These are phyloP conservation scores for Drechslerella coelobrocha DNA, from an alignment of 2,329 filamentous ascomycete species.

Conservation along the genomic window DNA sequence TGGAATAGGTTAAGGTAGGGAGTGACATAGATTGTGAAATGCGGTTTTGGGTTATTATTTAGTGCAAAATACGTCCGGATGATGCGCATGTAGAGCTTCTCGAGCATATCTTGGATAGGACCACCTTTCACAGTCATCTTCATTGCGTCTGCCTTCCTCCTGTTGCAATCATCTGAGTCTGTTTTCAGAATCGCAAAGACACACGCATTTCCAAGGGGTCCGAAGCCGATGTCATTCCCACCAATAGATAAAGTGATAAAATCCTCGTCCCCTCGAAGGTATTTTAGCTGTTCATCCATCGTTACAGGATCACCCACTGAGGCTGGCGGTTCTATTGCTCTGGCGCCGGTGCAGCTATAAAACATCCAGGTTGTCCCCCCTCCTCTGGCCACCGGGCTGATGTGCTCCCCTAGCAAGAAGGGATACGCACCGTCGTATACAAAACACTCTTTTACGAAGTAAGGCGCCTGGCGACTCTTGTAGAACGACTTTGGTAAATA, in stretches of 20 bases:
- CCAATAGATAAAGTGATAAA: no score
- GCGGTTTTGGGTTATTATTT: conserved; percentile 12
- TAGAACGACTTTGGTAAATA: not conserved
- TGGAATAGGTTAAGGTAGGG: conserved; percentile 6
- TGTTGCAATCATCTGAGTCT: not conserved
- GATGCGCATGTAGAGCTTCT: not conserved
- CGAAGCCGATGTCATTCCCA: conserved; percentile 16
- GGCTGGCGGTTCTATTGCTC: not conserved
- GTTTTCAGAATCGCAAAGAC: conserved; percentile 13
- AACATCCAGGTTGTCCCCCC: not conserved
- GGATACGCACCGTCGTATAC: conserved; percentile 10
- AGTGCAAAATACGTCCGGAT: conserved; percentile 1
- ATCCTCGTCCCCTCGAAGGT: no score
- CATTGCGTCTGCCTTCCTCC: not conserved
- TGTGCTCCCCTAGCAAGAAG: conserved; percentile 1
- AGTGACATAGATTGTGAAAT: conserved; percentile 25
- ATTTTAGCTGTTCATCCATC: no score
- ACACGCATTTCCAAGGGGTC: conserved; percentile 8
- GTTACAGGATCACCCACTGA: not conserved
- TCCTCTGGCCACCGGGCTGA: not conserved
- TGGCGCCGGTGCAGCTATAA: conserved; percentile 22
- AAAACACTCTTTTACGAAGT: conserved; percentile 16
- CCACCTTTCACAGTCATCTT: not conserved
- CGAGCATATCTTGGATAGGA: conserved; percentile 1
- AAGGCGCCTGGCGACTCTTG: not conserved